Evolutionary conservation across 2,329 filamentous ascomycete species (phyloP).

Genomic region (Albifimbria verrucaria): DNA sequence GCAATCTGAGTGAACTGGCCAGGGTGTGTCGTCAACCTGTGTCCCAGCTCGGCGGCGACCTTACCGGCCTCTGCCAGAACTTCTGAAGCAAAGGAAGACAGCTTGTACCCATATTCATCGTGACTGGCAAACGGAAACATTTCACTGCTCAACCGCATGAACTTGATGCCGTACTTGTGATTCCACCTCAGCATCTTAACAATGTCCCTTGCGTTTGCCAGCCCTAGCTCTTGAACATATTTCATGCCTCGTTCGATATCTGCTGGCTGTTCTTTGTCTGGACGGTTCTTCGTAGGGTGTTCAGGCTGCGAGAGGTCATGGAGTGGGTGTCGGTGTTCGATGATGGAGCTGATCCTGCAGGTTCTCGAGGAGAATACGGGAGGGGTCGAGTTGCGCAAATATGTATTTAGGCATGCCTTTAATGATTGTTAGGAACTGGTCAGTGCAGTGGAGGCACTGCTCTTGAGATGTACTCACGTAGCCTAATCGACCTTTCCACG

Average conservation of each 20-base stretch:
- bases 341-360: constrained; percentile 83
- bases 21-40: constrained; percentile 85
- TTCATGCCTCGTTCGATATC: constrained; percentile 63
- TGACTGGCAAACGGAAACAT: constrained; percentile 98
- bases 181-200: constrained; percentile 90
- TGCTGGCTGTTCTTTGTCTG: constrained; percentile 68
- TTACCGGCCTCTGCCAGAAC: constrained; percentile 72
- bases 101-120: constrained; percentile 77
- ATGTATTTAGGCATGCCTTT: constrained; percentile 86
- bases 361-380: constrained; percentile 89
- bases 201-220: constrained; percentile 81
- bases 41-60: constrained; percentile 73
- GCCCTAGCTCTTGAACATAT: constrained; percentile 73
- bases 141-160: constrained; percentile 87
- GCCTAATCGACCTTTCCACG: constrained; percentile 85
- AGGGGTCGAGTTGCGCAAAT: constrained; percentile 75
- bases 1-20: constrained; percentile 92
- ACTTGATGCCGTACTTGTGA: constrained; percentile 84
- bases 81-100: constrained; percentile 79
- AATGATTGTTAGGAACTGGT: constrained; percentile 7
- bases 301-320: constrained; percentile 71
- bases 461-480: constrained; percentile 59
- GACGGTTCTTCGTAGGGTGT: constrained; percentile 81
- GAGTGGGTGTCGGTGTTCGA: constrained; percentile 84
- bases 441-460: neutral